Base-by-base conservation (phyloP, 768 basidiomycete species). In the Gymnopilus junonius region DNA sequence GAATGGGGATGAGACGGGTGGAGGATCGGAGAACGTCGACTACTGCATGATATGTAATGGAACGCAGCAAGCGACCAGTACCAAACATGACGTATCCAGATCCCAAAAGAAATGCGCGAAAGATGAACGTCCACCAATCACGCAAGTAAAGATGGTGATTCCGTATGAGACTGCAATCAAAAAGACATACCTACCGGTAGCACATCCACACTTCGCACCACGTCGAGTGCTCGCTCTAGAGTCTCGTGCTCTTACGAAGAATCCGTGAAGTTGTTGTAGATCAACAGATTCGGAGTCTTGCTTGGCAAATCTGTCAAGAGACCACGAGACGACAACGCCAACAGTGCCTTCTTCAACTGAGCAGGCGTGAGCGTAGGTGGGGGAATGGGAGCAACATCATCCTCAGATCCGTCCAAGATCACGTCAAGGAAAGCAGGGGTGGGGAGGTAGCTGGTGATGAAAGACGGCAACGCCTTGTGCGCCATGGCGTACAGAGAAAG, bases 221-320 rank as follows among this genome's bases (percentile, higher is more conserved):
- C 34, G 17, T 17, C 31, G 5, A 55, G 3, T 31, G 5, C 21
- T 43, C 23, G 25, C 10, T 27, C 15, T 55, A 54, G 34, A 12
- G 21, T 2, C 8, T 40, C 40, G 27, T 11, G 20, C n/a, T 20
- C 37, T 45, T 58, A 63, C 3, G 55, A 39, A 27, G 63, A 55
- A 31, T 32, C 27, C 34, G 91, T 92, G 6, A 85, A 88, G 67
- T 94, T 94, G 82, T 94, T 94, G 80, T 85, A 95, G 66, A 92
- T 83, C 71, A 95, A 80, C 73, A 87, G 65, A 79, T 95, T 94
- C 42, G 83, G 77, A 3, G 92, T 90, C 51, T 83, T 75, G 1
- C 65, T 58, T 2, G 86, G 86, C 21, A 88, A 77, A 10, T 84
- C 80, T 0, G 59, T 27, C 11, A 97, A 78, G 17, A 83, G 43